Evolutionary conservation across 345 rosid genomes (phyloP), one percentile per base, ranked within the genome.

Genomic region (Dovyalis caffra): DNA sequence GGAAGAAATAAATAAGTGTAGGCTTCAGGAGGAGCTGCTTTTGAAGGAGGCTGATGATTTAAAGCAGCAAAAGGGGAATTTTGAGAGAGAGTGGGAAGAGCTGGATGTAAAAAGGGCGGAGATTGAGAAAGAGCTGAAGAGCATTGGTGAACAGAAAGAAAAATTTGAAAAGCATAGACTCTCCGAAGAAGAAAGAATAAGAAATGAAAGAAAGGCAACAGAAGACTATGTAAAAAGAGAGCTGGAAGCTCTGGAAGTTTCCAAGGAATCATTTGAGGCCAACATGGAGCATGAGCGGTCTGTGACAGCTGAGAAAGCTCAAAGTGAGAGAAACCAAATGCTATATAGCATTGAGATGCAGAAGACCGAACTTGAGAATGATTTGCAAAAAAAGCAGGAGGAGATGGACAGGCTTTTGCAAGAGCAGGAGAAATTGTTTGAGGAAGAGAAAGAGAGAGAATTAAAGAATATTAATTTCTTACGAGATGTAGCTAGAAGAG

Each of bases 31-130:
- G 78, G 96, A 89, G 80, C 74, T 87, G 74, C 91, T 91, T 83
- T 77, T 84, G 86, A 93, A 91, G 82, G 99, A 91, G 82, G 86
- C 85, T 76, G 98, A 90, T 64, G 98, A 93, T 79, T 84, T 95
- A 77, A 95, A 89, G 87, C 82, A 63, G 75, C 99, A 91, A 71
- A 95, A 86, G 78, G 93, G 90, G 77, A 85, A 80, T 74, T 95
- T 95, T 85, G 99, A 95, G 89, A 91, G 81, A 82, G 97, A 95
- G 75, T 93, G 99, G 99, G 98, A 89, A 63, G 92, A 87, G 49
- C 88, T 95, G 70, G 98, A 93, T 74, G 98, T 86, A 81, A 93
- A 87, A 82, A 90, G 87, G 82, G 75, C 81, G 71, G 77, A 80
- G 80, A 82, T 90, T 49, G 90, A 86, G 83, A 87, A 83, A 66